These are phyloP conservation scores for Lablab purpureus DNA, from an alignment of 306 rosid genomes.

Conservation along the genomic window DNA sequence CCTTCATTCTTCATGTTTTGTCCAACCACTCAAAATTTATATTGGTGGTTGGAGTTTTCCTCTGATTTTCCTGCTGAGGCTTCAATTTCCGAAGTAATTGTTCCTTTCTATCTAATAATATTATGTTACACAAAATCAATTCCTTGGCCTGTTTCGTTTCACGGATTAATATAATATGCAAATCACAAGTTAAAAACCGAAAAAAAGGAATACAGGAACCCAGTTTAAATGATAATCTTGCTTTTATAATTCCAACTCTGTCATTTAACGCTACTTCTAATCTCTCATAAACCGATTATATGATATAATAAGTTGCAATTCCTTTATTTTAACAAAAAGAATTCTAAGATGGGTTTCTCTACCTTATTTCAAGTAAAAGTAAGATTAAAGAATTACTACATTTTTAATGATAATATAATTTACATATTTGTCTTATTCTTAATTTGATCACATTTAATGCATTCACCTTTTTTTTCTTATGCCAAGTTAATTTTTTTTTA, in stretches of 20 bases:
- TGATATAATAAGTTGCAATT: no score
- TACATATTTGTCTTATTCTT: no score
- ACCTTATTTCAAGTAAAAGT: no score
- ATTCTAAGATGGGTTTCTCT: no score
- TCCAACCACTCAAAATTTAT: neutral
- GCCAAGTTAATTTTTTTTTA: no score
- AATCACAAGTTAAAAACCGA: neutral
- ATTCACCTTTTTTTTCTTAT: no score
- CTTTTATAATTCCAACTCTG: neutral
- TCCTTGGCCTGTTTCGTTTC: constrained; percentile 9
- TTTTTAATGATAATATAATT: no score
- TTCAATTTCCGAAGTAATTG: constrained; percentile 9
- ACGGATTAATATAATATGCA: constrained; percentile 3
- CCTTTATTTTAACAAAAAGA: no score
- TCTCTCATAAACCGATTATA: neutral
- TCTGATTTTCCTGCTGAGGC: constrained; percentile 1
- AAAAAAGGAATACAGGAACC: neutral
- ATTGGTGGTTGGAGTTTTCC: constrained; percentile 29
- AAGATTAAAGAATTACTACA: no score
- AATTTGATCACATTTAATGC: no score
- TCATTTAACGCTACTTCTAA: neutral
- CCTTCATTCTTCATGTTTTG: constrained; percentile 38
- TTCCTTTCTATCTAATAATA: neutral
- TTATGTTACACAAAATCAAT: constrained; percentile 5
- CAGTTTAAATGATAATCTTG: neutral